Evolutionary conservation across 176 grass and related monocot genomes (phyloP).

Genomic region (Triticum aestivum): IWGSC_CS_RefSeq_v2.1 NC_057801.1:109522204-109522703

Average conservation of each 20-base stretch:
- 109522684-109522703: slow-evolving; percentile 31
- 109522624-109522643: slow-evolving; percentile 76
- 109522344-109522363: slow-evolving; percentile 77
- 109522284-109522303: slow-evolving; percentile 48
- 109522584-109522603: slow-evolving; percentile 42
- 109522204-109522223: slow-evolving; percentile 58
- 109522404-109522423: slow-evolving; percentile 74
- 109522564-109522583: background rate
- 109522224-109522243: slow-evolving; percentile 87
- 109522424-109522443: slow-evolving; percentile 74
- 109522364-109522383: slow-evolving; percentile 74
- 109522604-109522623: slow-evolving; percentile 11
- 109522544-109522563: slow-evolving; percentile 86
- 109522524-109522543: slow-evolving; percentile 82
- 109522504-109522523: slow-evolving; percentile 71
- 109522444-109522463: slow-evolving; percentile 81
- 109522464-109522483: slow-evolving; percentile 48
- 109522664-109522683: slow-evolving; percentile 57
- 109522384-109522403: slow-evolving; percentile 83
- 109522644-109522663: slow-evolving; percentile 91
- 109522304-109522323: slow-evolving; percentile 76
- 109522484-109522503: slow-evolving; percentile 32
- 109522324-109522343: slow-evolving; percentile 62
- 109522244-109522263: slow-evolving; percentile 83
- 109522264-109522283: slow-evolving; percentile 70